Conservation (phyloP, 2,329 filamentous ascomycete species). For the Polytolypa hystricis region DNA sequence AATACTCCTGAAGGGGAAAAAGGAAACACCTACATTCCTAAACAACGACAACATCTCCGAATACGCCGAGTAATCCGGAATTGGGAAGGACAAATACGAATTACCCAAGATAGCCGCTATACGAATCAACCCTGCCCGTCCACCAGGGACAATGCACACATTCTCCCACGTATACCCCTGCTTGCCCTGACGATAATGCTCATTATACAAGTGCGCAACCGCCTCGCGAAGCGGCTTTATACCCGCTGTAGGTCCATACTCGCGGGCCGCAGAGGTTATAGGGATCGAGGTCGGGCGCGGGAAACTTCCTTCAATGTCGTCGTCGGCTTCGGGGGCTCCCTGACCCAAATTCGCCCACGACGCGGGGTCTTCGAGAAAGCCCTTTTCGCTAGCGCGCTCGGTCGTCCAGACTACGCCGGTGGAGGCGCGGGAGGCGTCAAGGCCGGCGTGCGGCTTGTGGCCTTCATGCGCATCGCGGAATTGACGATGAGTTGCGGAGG, state of each 20-base stretch:
- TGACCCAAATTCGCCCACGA: conserved; percentile 90
- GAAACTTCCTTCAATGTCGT: conserved; percentile 84
- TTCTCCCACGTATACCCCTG: conserved; percentile 94
- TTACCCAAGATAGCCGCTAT: conserved; percentile 92
- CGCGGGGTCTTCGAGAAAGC: conserved; percentile 70
- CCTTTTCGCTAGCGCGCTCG: conserved; percentile 70
- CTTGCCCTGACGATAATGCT: conserved; percentile 79
- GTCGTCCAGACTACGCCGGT: conserved; percentile 82
- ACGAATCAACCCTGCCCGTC: conserved; percentile 81
- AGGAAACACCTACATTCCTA: conserved; percentile 51
- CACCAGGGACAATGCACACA: conserved; percentile 89
- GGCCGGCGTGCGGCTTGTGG: conserved; percentile 79
- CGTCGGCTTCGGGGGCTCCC: conserved; percentile 86
- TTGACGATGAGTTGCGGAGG: conserved; percentile 74
- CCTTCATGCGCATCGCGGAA: conserved; percentile 86
- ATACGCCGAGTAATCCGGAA: conserved; percentile 92
- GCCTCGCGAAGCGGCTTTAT: conserved; percentile 84
- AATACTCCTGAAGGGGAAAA: background rate
- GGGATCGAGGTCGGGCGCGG: conserved; percentile 67
- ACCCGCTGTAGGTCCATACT: conserved; percentile 88
- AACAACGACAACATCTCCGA: conserved; percentile 95
- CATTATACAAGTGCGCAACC: conserved; percentile 86
- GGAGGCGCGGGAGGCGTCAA: conserved; percentile 76
- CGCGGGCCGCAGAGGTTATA: conserved; percentile 64
- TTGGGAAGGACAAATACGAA: conserved; percentile 85